Evolutionary conservation across 768 basidiomycete genomes (phyloP), one percentile per base, ranked within the genome.

Genomic region (Lentinula aciculospora): DNA sequence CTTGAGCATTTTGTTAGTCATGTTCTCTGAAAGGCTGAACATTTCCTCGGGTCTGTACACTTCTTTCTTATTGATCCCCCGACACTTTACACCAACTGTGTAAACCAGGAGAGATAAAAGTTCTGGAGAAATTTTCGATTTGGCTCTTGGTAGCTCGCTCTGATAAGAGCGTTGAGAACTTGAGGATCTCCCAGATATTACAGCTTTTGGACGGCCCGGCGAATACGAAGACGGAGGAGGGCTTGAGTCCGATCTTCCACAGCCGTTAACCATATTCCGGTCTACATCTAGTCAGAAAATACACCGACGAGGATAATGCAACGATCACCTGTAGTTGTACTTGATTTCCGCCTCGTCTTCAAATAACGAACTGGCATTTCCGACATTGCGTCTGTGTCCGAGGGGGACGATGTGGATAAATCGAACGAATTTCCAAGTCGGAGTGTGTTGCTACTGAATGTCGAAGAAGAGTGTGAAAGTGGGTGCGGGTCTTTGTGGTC

Each of bases 31-130:
- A 6, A 98, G 81, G 5, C 93, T 96, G 70, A 99, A 95, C 67
- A 98, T 81, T 64, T 98, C 91, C 65, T 92, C 88, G 0, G 89
- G 81, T 7, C 86, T 86, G 65, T 99, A 99, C 31, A 78, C 76
- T 62, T 91, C 86, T 60, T 92, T 86, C 69, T 89, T 85, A 71
- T 91, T 90, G 70, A 98, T 80, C 0, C 95, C 94, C 45, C 86
- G 88, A 63, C 91, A 97, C 70, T 96, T 96, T 60, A 98, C 92
- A 4, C 96, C 96, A 54, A 96, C 85, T 4, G 96, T 98, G 71
- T 98, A 98, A 27, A 98, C 88, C 19, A 98, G 80, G 10, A 98
- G 78, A 1, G 81, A 74, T 1, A 84, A 82, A 1, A 98, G 80
- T 2, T 80, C 77, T 25, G 81, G 67, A 0, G 94, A 94, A 85